These are phyloP conservation scores for Neurospora sp. DNA, from an alignment of 495 filamentous ascomycete species.

Conservation along the genomic window DNA sequence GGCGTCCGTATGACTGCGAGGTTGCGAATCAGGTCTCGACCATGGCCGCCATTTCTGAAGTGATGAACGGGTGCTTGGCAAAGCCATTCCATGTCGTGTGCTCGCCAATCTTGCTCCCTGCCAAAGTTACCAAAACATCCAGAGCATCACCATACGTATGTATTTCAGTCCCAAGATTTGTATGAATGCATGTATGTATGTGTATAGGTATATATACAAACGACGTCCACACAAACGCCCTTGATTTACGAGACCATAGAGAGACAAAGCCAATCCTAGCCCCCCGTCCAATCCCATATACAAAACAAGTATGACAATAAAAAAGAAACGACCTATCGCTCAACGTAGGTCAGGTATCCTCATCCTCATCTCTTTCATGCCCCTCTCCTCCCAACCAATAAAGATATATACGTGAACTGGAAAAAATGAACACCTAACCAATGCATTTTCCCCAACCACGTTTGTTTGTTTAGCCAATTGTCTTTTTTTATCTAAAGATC, in stretches of 20 bases:
- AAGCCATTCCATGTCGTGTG: no score
- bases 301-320: not conserved
- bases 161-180: no score
- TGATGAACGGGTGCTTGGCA: no score
- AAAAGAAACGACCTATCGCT: not conserved
- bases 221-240: not conserved
- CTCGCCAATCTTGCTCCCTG: no score
- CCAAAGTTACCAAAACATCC: no score
- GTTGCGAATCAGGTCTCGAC: no score
- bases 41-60: no score
- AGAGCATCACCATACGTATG: no score
- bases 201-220: not conserved
- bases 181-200: not conserved
- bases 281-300: not conserved
- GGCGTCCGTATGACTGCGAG: no score
- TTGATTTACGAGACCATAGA: not conserved
- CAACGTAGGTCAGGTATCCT: not conserved
- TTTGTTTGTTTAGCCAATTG: not conserved
- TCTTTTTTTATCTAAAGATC: not conserved
- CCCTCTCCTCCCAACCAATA: not conserved
- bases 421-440: not conserved
- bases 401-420: not conserved
- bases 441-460: not conserved
- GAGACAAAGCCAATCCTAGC: not conserved
- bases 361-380: not conserved